These are phyloP conservation scores for Aurifilum marmelostoma DNA, from an alignment of 2,329 filamentous ascomycete genomes.

Conservation along the genomic window DNA sequence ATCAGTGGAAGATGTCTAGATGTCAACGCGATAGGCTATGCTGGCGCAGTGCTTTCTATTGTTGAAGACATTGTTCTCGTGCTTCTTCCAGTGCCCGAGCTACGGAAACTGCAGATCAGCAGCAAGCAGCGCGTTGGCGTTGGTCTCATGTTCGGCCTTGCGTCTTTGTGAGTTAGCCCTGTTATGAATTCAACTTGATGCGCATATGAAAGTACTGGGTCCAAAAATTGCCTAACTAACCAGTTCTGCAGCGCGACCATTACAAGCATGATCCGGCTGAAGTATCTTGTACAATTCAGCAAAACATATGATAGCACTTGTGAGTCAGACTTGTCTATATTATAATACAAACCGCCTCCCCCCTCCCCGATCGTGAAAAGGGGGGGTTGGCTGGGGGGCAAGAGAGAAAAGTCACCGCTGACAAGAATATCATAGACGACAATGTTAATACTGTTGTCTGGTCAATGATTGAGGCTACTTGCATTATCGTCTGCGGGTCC, in stretches of 20 bases:
- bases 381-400: no score
- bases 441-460: background rate
- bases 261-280: background rate
- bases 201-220: no score
- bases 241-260: background rate
- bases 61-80: background rate
- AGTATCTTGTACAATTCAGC: slow-evolving; percentile 3
- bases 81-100: background rate
- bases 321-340: background rate
- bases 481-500: background rate
- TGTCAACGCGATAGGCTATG: slow-evolving; percentile 1
- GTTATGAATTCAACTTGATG: background rate
- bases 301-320: background rate
- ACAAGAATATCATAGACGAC: background rate
- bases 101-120: background rate
- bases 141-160: slow-evolving; percentile 7
- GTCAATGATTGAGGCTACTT: background rate
- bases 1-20: background rate
- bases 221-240: background rate
- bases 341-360: no score
- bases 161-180: background rate
- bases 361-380: no score
- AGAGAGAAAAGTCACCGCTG: no score
- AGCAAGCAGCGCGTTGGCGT: background rate
- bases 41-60: background rate